A percentile compares a stretch with the other conserved stretches of the same genome.
These are phyloP conservation scores for Zangia roseola DNA, from an alignment of 768 basidiomycete genomes.

Conservation along the genomic window DNA sequence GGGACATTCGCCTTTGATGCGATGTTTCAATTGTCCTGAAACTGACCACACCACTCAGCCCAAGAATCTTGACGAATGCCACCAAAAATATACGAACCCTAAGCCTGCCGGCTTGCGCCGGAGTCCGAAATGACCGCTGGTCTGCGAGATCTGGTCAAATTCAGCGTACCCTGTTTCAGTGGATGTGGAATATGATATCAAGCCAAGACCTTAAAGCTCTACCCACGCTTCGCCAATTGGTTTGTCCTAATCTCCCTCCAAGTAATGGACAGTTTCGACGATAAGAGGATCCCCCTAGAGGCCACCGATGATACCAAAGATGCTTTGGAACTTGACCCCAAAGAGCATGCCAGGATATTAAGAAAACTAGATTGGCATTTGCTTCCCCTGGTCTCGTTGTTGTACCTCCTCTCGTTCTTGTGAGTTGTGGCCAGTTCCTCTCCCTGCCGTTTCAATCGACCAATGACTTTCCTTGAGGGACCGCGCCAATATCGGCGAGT, in stretches of 20 bases:
- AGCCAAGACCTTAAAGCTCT: not conserved
- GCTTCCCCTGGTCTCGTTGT: constrained; percentile 38
- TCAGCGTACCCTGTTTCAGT: constrained; percentile 2
- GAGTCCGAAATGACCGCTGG: not conserved
- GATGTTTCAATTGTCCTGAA: not conserved
- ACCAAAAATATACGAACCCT: not conserved
- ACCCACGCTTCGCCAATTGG: not conserved
- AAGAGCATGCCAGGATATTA: constrained; percentile 20
- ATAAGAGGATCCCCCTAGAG: not conserved
- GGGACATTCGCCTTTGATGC: not conserved
- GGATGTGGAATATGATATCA: not conserved
- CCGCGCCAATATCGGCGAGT: constrained; percentile 44
- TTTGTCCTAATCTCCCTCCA: constrained; percentile 8
- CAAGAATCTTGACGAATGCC: not conserved
- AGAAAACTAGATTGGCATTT: constrained; percentile 43
- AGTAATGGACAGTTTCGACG: not conserved
- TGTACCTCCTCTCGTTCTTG: constrained; percentile 43
- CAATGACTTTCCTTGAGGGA: constrained; percentile 30
- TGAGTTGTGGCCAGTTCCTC: constrained; percentile 19
- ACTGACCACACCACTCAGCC: too few species aligned
- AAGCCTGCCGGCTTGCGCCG: not conserved
- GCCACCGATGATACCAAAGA: not conserved
- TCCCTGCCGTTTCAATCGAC: not conserved
- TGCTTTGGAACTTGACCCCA: not conserved
- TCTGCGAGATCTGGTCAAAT: not conserved